Evolutionary conservation across 345 rosid species (phyloP).

Genomic region (Corymbia maculata): DNA sequence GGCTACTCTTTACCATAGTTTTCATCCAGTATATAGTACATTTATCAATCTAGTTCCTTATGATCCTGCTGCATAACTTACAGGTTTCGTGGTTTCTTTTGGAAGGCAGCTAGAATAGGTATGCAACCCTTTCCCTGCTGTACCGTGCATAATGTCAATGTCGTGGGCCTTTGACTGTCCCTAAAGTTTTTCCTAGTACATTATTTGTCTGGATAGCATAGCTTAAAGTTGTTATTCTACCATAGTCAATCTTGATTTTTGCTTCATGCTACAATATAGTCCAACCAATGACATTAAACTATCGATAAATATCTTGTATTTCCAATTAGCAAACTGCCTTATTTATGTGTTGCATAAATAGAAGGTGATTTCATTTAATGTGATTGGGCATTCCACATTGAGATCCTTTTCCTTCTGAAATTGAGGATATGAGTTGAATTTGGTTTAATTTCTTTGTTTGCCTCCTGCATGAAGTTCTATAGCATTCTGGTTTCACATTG

Average conservation of each 20-base stretch:
- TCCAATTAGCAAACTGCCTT: background rate
- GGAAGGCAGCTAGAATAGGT: constrained; percentile 99
- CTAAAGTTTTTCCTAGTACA: background rate
- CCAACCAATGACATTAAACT: background rate
- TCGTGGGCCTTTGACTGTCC: background rate
- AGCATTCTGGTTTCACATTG: background rate
- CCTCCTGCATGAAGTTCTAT: background rate
- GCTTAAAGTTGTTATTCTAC: background rate
- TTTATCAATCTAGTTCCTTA: too few relatives aligned
- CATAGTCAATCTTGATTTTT: background rate
- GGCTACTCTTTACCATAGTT: background rate
- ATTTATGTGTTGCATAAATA: background rate
- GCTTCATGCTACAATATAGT: background rate
- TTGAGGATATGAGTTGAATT: background rate
- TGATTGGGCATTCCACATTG: background rate
- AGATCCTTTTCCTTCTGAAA: background rate
- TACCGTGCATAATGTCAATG: background rate
- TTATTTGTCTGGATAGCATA: background rate
- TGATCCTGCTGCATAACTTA: background rate
- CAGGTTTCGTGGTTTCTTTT: constrained; percentile 93
- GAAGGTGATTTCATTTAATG: background rate
- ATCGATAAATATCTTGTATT: background rate
- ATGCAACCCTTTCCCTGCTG: background rate
- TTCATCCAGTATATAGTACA: background rate
- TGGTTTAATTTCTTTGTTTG: background rate